A percentile compares a stretch with the other conserved stretches of the same genome.
phyloP scores from a whole-genome alignment of 306 rosid species.

The Vigna nakashimae region DNA sequence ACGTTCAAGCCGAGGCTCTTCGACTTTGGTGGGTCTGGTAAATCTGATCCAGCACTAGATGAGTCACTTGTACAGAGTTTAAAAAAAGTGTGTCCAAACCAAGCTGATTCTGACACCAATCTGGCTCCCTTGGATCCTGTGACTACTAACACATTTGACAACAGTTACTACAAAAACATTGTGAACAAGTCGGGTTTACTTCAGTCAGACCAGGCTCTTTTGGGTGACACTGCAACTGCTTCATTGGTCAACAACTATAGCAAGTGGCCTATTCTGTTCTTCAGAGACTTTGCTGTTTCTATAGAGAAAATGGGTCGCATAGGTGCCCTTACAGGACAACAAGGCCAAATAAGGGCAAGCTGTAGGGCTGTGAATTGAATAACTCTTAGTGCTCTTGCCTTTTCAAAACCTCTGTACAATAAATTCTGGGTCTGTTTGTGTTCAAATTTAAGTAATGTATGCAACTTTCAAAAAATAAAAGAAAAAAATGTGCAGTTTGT shows the following conservation, averaged over 20 bases:
- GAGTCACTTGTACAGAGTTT: slow-evolving; percentile 55
- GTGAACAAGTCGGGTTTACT: slow-evolving; percentile 73
- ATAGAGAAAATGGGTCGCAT: slow-evolving; percentile 75
- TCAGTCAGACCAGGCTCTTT: slow-evolving; percentile 80
- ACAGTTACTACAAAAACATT: slow-evolving; percentile 69
- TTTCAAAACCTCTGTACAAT: background rate
- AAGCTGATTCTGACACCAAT: slow-evolving; percentile 65
- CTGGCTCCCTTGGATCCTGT: slow-evolving; percentile 68
- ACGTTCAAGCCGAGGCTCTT: slow-evolving; percentile 84
- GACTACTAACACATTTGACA: slow-evolving; percentile 68
- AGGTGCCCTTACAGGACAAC: slow-evolving; percentile 73
- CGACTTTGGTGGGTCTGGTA: slow-evolving; percentile 68
- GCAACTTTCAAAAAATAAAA: no score
- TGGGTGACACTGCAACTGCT: slow-evolving; percentile 64
- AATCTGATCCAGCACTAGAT: slow-evolving; percentile 75
- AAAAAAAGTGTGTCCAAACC: slow-evolving; percentile 65
- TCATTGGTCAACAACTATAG: slow-evolving; percentile 64
- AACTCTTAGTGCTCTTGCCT: background rate
- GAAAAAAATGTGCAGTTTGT: no score
- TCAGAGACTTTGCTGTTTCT: slow-evolving; percentile 69
- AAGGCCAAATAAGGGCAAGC: slow-evolving; percentile 75
- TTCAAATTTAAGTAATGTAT: background rate
- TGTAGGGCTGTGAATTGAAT: slow-evolving; percentile 69
- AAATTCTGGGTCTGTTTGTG: background rate
- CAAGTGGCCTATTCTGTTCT: slow-evolving; percentile 63